Evolutionary conservation across 2,329 filamentous ascomycete genomes (phyloP).

Genomic region (Onygenales sp.): DNA sequence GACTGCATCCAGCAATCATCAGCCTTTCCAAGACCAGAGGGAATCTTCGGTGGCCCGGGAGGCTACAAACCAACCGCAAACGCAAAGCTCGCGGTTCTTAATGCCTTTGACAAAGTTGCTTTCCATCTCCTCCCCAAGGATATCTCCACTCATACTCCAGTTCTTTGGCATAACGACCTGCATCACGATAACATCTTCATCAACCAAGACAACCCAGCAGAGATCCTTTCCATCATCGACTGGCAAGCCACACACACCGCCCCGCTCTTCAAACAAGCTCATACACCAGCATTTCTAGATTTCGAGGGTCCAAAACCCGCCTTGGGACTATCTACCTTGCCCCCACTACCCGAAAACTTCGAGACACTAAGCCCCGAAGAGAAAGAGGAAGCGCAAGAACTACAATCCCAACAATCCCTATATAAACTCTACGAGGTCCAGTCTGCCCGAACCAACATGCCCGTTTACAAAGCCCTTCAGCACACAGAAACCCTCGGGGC

Average conservation of each 20-base stretch:
- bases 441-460: background rate
- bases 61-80: slow-evolving; percentile 1
- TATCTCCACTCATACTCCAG: background rate
- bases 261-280: slow-evolving; percentile 17
- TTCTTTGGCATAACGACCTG: slow-evolving; percentile 6
- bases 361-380: background rate
- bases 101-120: slow-evolving; percentile 3
- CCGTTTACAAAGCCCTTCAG: slow-evolving; percentile 3
- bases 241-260: slow-evolving; percentile 29
- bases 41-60: slow-evolving; percentile 3
- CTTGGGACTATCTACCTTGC: background rate
- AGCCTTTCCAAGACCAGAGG: background rate
- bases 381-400: background rate
- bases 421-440: slow-evolving; percentile 7
- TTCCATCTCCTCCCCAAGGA: slow-evolving; percentile 2
- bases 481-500: background rate
- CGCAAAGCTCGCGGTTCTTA: background rate
- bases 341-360: slow-evolving; percentile 1
- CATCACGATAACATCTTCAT: slow-evolving; percentile 5
- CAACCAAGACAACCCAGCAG: slow-evolving; percentile 20
- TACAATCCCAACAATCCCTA: slow-evolving; percentile 1
- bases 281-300: background rate
- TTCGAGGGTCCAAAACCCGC: background rate
- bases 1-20: background rate
- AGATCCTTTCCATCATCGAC: slow-evolving; percentile 27